phyloP scores from a whole-genome alignment of 78 protist species.

The Chrysochromulina parva region DNA sequence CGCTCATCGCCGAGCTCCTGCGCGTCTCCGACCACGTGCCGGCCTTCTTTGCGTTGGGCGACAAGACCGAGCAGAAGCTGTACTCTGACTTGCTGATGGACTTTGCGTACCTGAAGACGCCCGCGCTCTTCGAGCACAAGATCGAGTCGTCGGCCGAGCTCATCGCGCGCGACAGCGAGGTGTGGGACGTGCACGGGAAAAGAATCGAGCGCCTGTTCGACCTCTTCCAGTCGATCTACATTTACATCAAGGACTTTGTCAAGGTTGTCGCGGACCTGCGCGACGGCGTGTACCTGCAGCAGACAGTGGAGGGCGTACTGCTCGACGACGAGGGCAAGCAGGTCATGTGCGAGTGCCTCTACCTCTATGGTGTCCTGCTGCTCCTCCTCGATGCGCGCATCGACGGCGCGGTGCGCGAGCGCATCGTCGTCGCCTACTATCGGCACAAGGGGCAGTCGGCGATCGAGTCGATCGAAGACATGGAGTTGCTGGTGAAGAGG shows the following conservation, averaged over 20 bases:
- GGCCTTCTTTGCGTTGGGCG: conserved; percentile 39
- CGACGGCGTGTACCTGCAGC: conserved; percentile 86
- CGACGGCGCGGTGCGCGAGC: conserved; percentile 93
- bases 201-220: conserved; percentile 84
- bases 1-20: conserved; percentile 69
- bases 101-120: conserved; percentile 73
- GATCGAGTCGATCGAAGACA: conserved; percentile 83
- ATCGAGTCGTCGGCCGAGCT: conserved; percentile 72
- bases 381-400: conserved; percentile 83
- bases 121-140: conserved; percentile 74
- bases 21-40: conserved; percentile 74
- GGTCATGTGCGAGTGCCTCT: conserved; percentile 87
- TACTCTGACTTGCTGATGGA: conserved; percentile 50
- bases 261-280: conserved; percentile 72
- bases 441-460: conserved; percentile 80
- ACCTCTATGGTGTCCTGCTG: conserved; percentile 93
- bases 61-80: not conserved
- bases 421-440: conserved; percentile 88
- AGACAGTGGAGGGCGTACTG: conserved; percentile 71
- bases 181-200: conserved; percentile 83
- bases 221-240: conserved; percentile 86
- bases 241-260: conserved; percentile 71
- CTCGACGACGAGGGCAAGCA: conserved; percentile 92
- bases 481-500: conserved; percentile 74
- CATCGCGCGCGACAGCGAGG: conserved; percentile 80